Percentiles rank a stretch among this genome's conserved stretches.
Evolutionary conservation across 106 monocot species (phyloP).

Genomic region (Allium cepa): DNA sequence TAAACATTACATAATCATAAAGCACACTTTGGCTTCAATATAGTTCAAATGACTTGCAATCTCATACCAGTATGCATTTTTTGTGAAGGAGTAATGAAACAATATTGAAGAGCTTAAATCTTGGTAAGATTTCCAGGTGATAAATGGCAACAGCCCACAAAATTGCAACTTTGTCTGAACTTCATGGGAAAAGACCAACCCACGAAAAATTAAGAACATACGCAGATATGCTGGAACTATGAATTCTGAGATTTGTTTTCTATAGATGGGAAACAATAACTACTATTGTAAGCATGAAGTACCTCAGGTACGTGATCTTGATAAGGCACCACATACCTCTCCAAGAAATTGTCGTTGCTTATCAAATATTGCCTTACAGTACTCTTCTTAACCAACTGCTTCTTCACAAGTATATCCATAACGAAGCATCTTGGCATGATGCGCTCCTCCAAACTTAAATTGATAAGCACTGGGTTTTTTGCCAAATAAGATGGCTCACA

Average conservation of each 20-base stretch:
- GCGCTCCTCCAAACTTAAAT: conserved; percentile 29
- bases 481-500: not conserved
- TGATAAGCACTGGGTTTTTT: conserved; percentile 6
- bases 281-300: not conserved
- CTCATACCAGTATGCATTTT: too few species aligned
- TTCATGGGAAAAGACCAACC: not conserved
- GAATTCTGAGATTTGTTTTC: not conserved
- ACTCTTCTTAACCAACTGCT: not conserved
- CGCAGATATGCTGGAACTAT: not conserved
- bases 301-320: not conserved
- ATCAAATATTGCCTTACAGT: not conserved
- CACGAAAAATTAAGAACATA: not conserved
- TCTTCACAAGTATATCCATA: conserved; percentile 6
- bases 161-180: too few species aligned
- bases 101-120: too few species aligned
- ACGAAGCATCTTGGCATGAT: conserved; percentile 37
- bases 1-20: too few species aligned
- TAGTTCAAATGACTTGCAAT: too few species aligned
- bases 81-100: too few species aligned
- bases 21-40: too few species aligned
- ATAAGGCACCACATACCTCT: conserved; percentile 24
- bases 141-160: too few species aligned
- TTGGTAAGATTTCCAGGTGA: too few species aligned
- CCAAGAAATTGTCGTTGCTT: conserved; percentile 11
- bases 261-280: not conserved